These are phyloP conservation scores for Sporothrix brasiliensis DNA, from an alignment of 2,329 filamentous ascomycete genomes.

Conservation along the genomic window DNA sequence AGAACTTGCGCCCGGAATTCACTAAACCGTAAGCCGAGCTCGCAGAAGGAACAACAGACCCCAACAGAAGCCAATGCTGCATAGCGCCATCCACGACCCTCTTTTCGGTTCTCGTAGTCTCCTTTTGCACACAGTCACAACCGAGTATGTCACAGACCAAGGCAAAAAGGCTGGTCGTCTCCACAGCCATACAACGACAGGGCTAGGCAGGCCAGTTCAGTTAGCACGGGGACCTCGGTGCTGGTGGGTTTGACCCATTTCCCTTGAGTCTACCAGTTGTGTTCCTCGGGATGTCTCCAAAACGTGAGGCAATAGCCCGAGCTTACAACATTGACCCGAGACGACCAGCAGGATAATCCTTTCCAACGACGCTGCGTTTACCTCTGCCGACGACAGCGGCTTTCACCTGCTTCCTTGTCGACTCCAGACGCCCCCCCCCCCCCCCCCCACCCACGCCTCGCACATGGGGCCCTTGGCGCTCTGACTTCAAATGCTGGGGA, in stretches of 20 bases:
- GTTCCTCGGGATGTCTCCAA: slow-evolving; percentile 18
- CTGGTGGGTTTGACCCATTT: slow-evolving; percentile 1
- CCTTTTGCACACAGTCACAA: slow-evolving; percentile 25
- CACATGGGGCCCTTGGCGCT: slow-evolving; percentile 9
- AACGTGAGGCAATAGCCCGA: slow-evolving; percentile 24
- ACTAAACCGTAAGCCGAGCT: slow-evolving; percentile 32
- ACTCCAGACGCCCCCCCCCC: neutral
- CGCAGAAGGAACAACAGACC: slow-evolving; percentile 20
- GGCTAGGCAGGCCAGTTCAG: slow-evolving; percentile 8
- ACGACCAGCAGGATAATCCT: slow-evolving; percentile 10
- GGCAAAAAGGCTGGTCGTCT: slow-evolving; percentile 21
- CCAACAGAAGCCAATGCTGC: slow-evolving; percentile 19
- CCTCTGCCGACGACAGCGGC: neutral
- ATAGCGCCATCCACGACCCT: slow-evolving; percentile 21
- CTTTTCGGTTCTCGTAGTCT: slow-evolving; percentile 12
- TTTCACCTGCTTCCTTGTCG: slow-evolving; percentile 8
- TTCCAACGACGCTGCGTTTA: no score
- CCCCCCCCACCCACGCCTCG: neutral
- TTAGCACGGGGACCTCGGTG: slow-evolving; percentile 16
- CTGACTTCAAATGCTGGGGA: slow-evolving; percentile 18
- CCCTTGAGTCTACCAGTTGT: neutral
- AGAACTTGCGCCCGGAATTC: slow-evolving; percentile 23
- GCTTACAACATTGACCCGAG: slow-evolving; percentile 31
- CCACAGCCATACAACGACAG: slow-evolving; percentile 28
- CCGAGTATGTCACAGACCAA: slow-evolving; percentile 23